Base-by-base conservation (phyloP, 306 rosid genomes). In the Pyrus communis region DNA sequence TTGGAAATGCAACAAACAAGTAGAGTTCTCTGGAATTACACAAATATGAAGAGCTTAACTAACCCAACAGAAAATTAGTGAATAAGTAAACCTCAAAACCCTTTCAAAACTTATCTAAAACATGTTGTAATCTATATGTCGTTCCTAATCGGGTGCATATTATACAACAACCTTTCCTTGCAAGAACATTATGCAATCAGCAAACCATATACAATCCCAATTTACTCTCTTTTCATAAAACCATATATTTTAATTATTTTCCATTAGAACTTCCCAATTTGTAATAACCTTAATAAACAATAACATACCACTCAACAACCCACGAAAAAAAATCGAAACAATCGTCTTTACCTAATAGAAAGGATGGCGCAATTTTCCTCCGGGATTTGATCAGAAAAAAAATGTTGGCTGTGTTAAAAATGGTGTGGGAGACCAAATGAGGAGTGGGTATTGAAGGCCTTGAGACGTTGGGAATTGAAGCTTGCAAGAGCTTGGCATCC, bases 281-380 rank as follows among this genome's bases (percentile, higher is more conserved):
- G 33, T 11, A 46, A 46, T 46, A 8, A n/a, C 30, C 17, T 10
- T 46, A 49, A 19, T 14, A 22, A 61, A 35, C 46, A 42, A 63
- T 23, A 42, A 19, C 61, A 30, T 28, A 22, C 25, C n/a, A 11
- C 15, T 38, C 18, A 71, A n/a, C 42, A 31, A 35, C 59, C 12
- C 6, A 46, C 4, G 49, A 19, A 51, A 43, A n/a, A 12, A 46
- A 46, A 13, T 46, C 18, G 14, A 46, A 46, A 46, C 52, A 46
- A 46, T 46, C 52, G 18, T 46, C 19, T 43, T 12, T 69, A 86
- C 90, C 88, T 77, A 42, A 66, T 45, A 81, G 42, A 81, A 46
- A 45, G 79, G 58, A 38, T 52, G 75, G 55, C 2, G 55, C 46
- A 9, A 58, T 55, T 12, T 75, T 46, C 63, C 45, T 11, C 64